These are phyloP conservation scores for Thymus quinquecostatus DNA, from an alignment of 257 asterid genomes.

Conservation along the genomic window DNA sequence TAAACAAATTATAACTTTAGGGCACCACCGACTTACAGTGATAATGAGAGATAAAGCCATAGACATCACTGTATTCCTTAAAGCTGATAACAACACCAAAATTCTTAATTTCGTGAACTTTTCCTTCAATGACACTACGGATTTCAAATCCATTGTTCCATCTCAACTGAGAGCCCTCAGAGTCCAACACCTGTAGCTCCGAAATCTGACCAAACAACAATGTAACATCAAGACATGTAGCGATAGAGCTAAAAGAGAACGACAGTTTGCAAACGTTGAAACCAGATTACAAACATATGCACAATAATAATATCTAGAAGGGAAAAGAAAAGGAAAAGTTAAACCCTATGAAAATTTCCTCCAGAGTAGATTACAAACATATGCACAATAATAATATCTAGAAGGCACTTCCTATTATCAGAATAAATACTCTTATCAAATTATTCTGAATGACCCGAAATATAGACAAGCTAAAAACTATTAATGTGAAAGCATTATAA, in stretches of 20 bases:
- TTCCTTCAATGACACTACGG: conserved; percentile 71
- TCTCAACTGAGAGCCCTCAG: conserved; percentile 48
- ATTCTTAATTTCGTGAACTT: conserved; percentile 75
- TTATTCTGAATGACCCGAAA: background rate
- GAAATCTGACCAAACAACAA: conserved; percentile 64
- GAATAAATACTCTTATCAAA: background rate
- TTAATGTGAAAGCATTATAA: background rate
- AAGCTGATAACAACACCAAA: conserved; percentile 83
- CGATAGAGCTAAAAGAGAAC: background rate
- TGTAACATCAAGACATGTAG: conserved; percentile 5
- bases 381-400: background rate
- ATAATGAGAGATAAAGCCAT: conserved; percentile 84
- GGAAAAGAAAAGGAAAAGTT: background rate
- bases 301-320: background rate
- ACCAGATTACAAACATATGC: background rate
- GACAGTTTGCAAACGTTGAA: conserved; percentile 9
- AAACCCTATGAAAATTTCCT: background rate
- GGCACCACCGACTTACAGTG: conserved; percentile 62
- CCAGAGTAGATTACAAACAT: background rate
- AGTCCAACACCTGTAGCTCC: conserved; percentile 60
- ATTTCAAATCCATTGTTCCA: conserved; percentile 66
- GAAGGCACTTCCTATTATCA: background rate
- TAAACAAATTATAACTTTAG: conserved; percentile 14
- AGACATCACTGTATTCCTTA: conserved; percentile 60
- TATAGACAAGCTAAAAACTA: conserved; percentile 5